Evolutionary conservation across 2,329 filamentous ascomycete genomes (phyloP).

Genomic region (Colletotrichum brevisporum): DNA sequence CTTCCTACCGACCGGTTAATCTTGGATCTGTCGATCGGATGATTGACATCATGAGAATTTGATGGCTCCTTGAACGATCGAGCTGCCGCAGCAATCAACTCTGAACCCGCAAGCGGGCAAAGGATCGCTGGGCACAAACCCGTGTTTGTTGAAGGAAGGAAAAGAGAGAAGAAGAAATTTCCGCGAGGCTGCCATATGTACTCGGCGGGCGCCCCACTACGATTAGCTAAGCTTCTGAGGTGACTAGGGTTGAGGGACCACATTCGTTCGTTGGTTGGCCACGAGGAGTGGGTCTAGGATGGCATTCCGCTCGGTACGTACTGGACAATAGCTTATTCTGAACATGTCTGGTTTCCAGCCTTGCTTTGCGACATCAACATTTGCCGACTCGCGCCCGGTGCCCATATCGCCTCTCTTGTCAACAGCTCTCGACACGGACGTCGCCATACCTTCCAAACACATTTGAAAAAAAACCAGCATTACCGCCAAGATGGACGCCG

Average conservation of each 20-base stretch:
- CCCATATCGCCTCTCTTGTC: background rate
- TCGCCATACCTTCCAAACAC: background rate
- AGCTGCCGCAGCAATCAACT: slow-evolving; percentile 87
- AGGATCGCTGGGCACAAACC: slow-evolving; percentile 91
- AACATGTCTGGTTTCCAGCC: slow-evolving; percentile 11
- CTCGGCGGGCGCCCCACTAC: slow-evolving; percentile 29
- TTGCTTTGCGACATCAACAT: slow-evolving; percentile 10
- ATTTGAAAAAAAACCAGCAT: background rate
- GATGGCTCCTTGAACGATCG: slow-evolving; percentile 88
- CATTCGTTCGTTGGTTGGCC: slow-evolving; percentile 36
- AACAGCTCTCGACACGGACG: background rate
- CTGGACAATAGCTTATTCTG: background rate
- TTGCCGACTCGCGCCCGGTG: background rate
- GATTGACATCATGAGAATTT: slow-evolving; percentile 81
- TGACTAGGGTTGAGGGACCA: slow-evolving; percentile 16
- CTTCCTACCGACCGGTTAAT: slow-evolving; percentile 74
- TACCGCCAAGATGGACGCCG: slow-evolving; percentile 68
- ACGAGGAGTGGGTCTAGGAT: slow-evolving; percentile 23
- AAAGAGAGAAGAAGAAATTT: slow-evolving; percentile 48
- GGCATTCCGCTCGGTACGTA: background rate
- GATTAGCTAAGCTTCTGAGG: slow-evolving; percentile 32
- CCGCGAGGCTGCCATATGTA: slow-evolving; percentile 38
- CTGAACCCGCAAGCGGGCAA: slow-evolving; percentile 73
- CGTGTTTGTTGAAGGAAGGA: slow-evolving; percentile 64
- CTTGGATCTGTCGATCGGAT: slow-evolving; percentile 97